Evolutionary conservation across 202 grass and related monocot species (phyloP), one percentile per base, ranked within the genome.

Genomic region (Panicum hallii): DNA sequence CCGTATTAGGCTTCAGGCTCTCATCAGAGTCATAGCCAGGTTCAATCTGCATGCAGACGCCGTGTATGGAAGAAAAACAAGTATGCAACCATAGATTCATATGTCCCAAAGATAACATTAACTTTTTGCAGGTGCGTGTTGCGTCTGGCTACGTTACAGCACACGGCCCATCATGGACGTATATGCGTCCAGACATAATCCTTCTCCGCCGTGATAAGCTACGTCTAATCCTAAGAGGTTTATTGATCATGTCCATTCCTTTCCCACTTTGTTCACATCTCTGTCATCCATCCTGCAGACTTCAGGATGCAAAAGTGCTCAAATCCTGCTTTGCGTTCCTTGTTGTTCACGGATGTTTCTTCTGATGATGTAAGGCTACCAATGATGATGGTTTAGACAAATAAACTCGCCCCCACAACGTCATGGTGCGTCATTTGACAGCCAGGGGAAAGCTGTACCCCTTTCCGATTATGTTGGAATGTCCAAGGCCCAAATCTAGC

Each of bases 371-470:
- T 30, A 52, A 34, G 12, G 5, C 11, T 48, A 13, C 7, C 49
- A 65, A 53, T 66, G 61, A 73, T 65, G 16, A 56, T 22, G 41
- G 28, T 46, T 77, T 48, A 47, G 22, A 66, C 38, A 38, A 26
- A 26, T 26, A 26, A 66, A 57, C 60, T 66, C 13, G 4, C 3
- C 26, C 26, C 26, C 26, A 54, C 11, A n/a, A 15, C 22, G 40
- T 50, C 53, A 32, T 49, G 23, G 43, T 19, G 40, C 47, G 53
- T 73, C 47, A 56, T 73, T 26, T 53, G 67, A 47, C 79, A 87
- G 61, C 19, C 41, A 4, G 40, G 3, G 22, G 10, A 87, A 83
- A 70, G 61, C 1, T 23, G 26, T 23, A 1, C 3, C 28, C 5
- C 75, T 69, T 87, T 79, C 49, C 49, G 6, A 34, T 60, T 22